phyloP scores from a whole-genome alignment of 148 eudicot genomes.

The Heliosperma pusillum region DNA sequence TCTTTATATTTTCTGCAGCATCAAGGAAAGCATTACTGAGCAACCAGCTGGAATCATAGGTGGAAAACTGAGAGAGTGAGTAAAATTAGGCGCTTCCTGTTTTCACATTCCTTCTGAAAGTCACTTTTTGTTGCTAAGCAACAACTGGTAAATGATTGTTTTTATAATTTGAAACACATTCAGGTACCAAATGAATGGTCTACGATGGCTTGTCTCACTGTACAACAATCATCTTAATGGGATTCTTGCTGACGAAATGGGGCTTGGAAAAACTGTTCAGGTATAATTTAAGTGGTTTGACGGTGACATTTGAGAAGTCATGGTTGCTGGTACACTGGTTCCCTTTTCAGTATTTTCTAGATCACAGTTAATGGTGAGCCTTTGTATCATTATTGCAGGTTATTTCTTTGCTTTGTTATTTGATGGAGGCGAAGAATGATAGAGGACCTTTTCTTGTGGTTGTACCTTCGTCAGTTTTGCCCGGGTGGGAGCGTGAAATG shows the following conservation, averaged over 20 bases:
- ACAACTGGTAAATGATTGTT: not conserved
- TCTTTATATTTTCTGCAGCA: conserved; percentile 42
- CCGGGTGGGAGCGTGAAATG: conserved; percentile 92
- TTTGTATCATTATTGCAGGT: conserved; percentile 48
- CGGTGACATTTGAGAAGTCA: not conserved
- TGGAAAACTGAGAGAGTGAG: conserved; percentile 95
- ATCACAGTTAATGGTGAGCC: conserved; percentile 10
- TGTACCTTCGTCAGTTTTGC: conserved; percentile 94
- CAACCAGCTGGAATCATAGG: conserved; percentile 79
- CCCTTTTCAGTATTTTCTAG: conserved; percentile 4
- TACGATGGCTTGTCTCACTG: conserved; percentile 92
- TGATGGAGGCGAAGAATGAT: conserved; percentile 94
- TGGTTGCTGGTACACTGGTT: conserved; percentile 5
- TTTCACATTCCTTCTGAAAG: not conserved
- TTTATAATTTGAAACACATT: conserved; percentile 3
- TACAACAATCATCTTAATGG: conserved; percentile 98
- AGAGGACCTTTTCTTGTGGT: conserved; percentile 97
- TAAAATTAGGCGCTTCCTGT: conserved; percentile 20
- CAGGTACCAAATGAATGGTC: conserved; percentile 99
- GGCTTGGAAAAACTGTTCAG: conserved; percentile 99
- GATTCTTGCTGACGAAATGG: conserved; percentile 99
- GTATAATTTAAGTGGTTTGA: conserved; percentile 29
- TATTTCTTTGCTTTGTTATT: conserved; percentile 82
- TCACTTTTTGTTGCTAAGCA: not conserved
- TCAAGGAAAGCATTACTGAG: conserved; percentile 80